Percentiles rank a stretch among this genome's conserved stretches.
Conservation (phyloP, 2,329 filamentous ascomycete species). For the Chaetomium sp. region DNA sequence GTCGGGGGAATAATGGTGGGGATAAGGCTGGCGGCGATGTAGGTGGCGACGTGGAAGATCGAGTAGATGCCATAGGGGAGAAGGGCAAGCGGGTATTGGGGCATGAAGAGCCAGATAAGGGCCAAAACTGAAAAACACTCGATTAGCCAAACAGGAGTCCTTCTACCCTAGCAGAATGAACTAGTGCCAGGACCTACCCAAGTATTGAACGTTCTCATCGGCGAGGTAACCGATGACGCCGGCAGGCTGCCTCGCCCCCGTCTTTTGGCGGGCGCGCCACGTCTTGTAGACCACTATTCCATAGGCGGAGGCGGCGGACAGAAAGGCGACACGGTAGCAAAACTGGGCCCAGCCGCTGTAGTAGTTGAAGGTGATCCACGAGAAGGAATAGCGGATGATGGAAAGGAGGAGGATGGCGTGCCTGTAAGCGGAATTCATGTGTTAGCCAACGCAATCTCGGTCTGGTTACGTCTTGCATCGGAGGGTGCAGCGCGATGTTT, state of each 20-base stretch:
- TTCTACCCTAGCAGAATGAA: background rate
- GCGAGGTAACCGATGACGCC: constrained; percentile 61
- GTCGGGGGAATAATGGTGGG: constrained; percentile 72
- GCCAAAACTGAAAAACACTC: constrained; percentile 63
- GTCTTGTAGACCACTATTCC: constrained; percentile 99
- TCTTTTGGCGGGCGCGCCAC: constrained; percentile 75
- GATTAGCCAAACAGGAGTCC: background rate
- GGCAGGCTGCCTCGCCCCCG: constrained; percentile 54
- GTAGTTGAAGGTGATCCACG: constrained; percentile 85
- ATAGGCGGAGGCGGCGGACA: constrained; percentile 86
- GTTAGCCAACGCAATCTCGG: background rate
- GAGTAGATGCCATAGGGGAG: constrained; percentile 96
- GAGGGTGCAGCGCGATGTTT: too few species aligned
- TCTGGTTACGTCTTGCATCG: too few species aligned
- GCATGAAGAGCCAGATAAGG: constrained; percentile 86
- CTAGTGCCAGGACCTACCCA: constrained; percentile 57
- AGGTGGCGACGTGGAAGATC: constrained; percentile 95
- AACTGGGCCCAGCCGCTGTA: constrained; percentile 69
- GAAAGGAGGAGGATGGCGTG: constrained; percentile 81
- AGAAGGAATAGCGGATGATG: constrained; percentile 75
- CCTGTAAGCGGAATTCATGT: constrained; percentile 39
- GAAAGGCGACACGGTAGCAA: constrained; percentile 83
- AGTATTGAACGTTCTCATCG: constrained; percentile 97
- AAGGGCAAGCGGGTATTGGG: constrained; percentile 83
- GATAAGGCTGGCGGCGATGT: constrained; percentile 87